Base-by-base conservation (phyloP, 495 filamentous ascomycete species). In the Tuber microsphaerosporum region DNA sequence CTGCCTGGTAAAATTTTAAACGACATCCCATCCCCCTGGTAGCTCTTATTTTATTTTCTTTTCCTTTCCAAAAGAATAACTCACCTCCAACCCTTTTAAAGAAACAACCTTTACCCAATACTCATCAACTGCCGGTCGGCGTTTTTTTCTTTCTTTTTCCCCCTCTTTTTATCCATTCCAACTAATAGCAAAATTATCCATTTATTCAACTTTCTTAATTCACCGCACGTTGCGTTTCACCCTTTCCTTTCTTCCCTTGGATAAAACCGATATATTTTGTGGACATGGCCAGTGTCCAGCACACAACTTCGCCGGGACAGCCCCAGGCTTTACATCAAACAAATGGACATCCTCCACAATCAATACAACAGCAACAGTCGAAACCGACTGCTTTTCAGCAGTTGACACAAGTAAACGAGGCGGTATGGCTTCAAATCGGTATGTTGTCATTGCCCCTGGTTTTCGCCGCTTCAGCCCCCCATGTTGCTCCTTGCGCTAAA, bases 381-480 rank as follows among this genome's bases (percentile, higher is more conserved):
- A 88, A 88, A 79, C 88, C 81, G 73, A 87, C 86, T 74, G 87
- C 88, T 10, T 86, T 89, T 41, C 89, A 91, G 77, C 88, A 89
- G 76, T 85, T 92, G 73, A 86, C 87, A 9, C 83, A 86, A 16
- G 84, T 92, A 45, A 99, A 94, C 82, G 95, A 98, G 83, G 87
- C 87, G 65, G 89, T 96, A n/a, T 99, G 95, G 95, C 88, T 97
- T 73, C 92, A 94, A 81, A 91, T 99, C 73, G 95, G 94, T 97
- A 89, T 76, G 89, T 56, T 72, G 74, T 72, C 34, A 19, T 70
- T 69, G 31, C 69, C 31, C 39, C 71, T 44, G 69, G 26, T 39
- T 46, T 79, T 75, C 42, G 68, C 51, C 51, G 51, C 65, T 42
- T 34, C 26, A 75, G 72, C 48, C 71, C 81, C 81, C n/a, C 73